Evolutionary conservation across 1,139 yeast species (phyloP), one percentile per base, ranked within the genome.

Genomic region (Hemisphaericaspora subhashii): DNA sequence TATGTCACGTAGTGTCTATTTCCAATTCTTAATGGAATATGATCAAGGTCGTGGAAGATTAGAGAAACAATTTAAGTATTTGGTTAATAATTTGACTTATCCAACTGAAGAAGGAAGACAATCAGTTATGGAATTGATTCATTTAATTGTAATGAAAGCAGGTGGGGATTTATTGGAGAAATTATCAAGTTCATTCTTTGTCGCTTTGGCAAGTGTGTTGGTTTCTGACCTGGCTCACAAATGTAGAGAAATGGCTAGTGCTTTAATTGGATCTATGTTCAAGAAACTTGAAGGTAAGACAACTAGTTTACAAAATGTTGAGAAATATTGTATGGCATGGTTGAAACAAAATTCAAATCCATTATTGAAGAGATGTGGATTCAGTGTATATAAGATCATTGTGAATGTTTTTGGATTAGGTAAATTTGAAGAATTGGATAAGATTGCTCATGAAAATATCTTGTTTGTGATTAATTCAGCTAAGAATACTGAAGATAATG

Each of bases 1-100:
- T 53, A 82, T 86, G 63, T 82, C 98, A 8, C 77, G 98, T 60
- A 77, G 87, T 47, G 81, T 86, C 1, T 94, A 81, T 58, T 86
- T 81, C 60, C 92, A 83, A 54, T 94, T 92, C 53, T 66, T 92
- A 53, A 86, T 90, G 83, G 96, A 89, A 53, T 92, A 87, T 54
- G 98, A 95, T 52, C 98, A 92, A 64, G 90, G 98, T 23, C 77
- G 83, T 54, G 90, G 94, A 5, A 79, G 89, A 48, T 63, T 92
- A 38, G 94, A 86, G 49, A 86, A 83, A 52, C 95, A 87, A 52
- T 82, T 90, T 62, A 81, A 83, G 47, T 83, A 84, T 54, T 71
- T 92, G 61, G 85, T 90, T n/a, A 80, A 79, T 46, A 92, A 94
- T 57, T 68, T 94, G 54, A 75, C 81, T 20, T 94, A 94, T 57